Evolutionary conservation across 495 filamentous ascomycete species (phyloP), one percentile per base, ranked within the genome.

Genomic region (Eremomyces bilateralis): DNA sequence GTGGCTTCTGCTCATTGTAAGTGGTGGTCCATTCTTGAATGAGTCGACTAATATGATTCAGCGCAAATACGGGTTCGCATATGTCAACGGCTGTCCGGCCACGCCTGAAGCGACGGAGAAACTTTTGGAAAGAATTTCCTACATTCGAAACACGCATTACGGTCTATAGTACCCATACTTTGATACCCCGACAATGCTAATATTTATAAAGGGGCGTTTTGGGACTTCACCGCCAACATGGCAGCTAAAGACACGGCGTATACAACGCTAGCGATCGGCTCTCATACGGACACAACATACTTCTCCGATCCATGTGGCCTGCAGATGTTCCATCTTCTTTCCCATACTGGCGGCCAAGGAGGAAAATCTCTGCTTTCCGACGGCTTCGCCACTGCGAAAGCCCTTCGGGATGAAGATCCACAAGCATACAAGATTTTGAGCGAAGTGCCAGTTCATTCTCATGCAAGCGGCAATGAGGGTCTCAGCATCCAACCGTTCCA

Each of bases 241-340:
- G 69, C 78, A 16, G 75, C 67, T 47, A 84, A 81, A 49, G 85
- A 95, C 48, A 91, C 76, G 3, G 85, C 85, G n/a, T 95, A 93
- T 53, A 93, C 84, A 11, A 74, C 65, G 38, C 58, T 84, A 34
- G 65, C 67, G 4, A 61, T 95, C 0, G 63, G 62, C 17, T 70
- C 72, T 4, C 85, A 95, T 49, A 94, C 85, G 3, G 85, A 95
- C 53, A 93, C 67, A 16, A 90, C 83, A 22, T 95, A 95, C 52
- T 94, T 93, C 53, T 75, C 70, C 10, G 82, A 92, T 29, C 85
- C 85, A 0, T 72, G 78, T 8, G 80, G 85, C 18, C 65, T 95
- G 12, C 85, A 95, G 46, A 62, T 83, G 3, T 88, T 95, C 50
- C 85, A 95, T 42, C 58, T 92, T 3, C 65, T 95, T 8, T 80